phyloP scores from a whole-genome alignment of 441 rosid genomes.

The Adansonia gregorii region DNA sequence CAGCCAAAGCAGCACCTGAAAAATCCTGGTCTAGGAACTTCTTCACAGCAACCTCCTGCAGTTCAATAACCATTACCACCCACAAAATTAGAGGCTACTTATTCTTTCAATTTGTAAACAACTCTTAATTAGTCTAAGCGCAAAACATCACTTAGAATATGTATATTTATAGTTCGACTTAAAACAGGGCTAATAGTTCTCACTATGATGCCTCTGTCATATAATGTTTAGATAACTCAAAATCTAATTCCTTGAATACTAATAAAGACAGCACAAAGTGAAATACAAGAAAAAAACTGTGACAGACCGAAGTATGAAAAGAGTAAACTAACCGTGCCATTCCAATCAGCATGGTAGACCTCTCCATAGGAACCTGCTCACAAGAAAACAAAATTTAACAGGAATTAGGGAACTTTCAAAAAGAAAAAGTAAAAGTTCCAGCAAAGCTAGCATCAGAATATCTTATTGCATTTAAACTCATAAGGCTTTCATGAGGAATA shows the following conservation, averaged over 20 bases:
- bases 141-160: not conserved
- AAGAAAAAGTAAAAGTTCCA: not conserved
- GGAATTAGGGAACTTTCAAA: conserved; percentile 18
- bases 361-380: conserved; percentile 95
- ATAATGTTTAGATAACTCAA: conserved; percentile 16
- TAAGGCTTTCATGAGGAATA: not conserved
- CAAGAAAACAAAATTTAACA: conserved; percentile 33
- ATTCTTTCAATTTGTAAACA: not conserved
- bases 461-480: not conserved
- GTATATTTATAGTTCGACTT: not conserved
- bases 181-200: not conserved
- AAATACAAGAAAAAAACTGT: conserved; percentile 15
- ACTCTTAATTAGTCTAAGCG: not conserved
- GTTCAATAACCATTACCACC: conserved; percentile 35
- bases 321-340: conserved; percentile 84
- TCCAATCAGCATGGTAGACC: conserved; percentile 97
- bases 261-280: not conserved
- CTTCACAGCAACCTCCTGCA: conserved; percentile 99
- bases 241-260: not conserved
- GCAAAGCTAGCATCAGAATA: conserved; percentile 6
- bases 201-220: conserved; percentile 10
- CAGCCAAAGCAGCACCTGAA: conserved; percentile 96
- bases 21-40: conserved; percentile 99
- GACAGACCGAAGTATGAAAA: conserved; percentile 9
- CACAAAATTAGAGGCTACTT: conserved; percentile 21